phyloP scores from a whole-genome alignment of 768 basidiomycete genomes.

The Xerocomellus intermedius region DNA sequence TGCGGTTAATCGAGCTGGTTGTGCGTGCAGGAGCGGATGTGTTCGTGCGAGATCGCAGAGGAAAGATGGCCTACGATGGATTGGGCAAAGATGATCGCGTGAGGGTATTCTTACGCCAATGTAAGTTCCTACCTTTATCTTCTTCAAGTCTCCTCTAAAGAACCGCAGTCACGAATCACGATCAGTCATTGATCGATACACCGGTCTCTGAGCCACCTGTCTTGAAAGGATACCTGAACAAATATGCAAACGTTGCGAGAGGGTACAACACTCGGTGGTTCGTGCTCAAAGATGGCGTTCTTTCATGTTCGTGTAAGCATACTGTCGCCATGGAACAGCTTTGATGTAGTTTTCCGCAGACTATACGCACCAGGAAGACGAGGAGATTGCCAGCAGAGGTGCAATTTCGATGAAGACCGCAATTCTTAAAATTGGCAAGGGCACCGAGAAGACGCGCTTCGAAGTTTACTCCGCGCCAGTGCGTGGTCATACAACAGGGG shows the following conservation, averaged over 20 bases:
- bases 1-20: slow-evolving; percentile 79
- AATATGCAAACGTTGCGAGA: slow-evolving; percentile 89
- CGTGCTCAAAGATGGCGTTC: slow-evolving; percentile 77
- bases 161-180: slow-evolving; percentile 70
- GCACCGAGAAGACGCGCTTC: slow-evolving; percentile 68
- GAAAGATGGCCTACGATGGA: slow-evolving; percentile 67
- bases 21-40: slow-evolving; percentile 87
- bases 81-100: slow-evolving; percentile 79
- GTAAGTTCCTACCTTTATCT: slow-evolving; percentile 42
- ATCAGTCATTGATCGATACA: slow-evolving; percentile 62
- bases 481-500: slow-evolving; percentile 41
- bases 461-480: slow-evolving; percentile 70
- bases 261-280: slow-evolving; percentile 93
- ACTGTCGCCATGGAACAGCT: background rate
- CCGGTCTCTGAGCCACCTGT: slow-evolving; percentile 53
- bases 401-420: slow-evolving; percentile 87
- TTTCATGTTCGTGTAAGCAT: slow-evolving; percentile 65
- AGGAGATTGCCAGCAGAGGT: slow-evolving; percentile 79
- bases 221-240: slow-evolving; percentile 79
- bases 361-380: slow-evolving; percentile 89
- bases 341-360: slow-evolving; percentile 38
- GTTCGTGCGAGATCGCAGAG: slow-evolving; percentile 76
- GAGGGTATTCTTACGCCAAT: slow-evolving; percentile 78
- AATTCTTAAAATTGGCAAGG: slow-evolving; percentile 50
- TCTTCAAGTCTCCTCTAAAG: slow-evolving; percentile 1